These are phyloP conservation scores for Phytophthora pinifolia DNA, from an alignment of 352 stramenopile species.

Conservation along the genomic window DNA sequence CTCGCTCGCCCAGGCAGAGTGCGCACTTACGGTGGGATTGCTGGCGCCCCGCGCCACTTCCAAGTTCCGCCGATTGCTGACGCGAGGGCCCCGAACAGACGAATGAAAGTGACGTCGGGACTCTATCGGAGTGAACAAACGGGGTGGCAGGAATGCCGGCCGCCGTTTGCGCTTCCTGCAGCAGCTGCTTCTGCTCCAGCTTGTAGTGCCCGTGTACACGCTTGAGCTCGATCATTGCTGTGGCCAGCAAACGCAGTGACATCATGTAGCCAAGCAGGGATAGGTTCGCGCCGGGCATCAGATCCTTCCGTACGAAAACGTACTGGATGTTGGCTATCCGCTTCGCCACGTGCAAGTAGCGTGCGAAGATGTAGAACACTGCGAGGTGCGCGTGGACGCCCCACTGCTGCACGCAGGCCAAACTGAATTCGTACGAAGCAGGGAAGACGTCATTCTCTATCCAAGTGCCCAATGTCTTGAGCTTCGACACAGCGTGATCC, in stretches of 20 bases:
- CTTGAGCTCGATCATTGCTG: slow-evolving; percentile 53
- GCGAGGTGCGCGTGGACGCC: slow-evolving; percentile 59
- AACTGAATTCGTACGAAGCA: slow-evolving; percentile 58
- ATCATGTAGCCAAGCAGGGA: slow-evolving; percentile 84
- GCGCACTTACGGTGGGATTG: slow-evolving; percentile 71
- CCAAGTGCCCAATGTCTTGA: slow-evolving; percentile 38
- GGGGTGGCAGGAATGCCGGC: slow-evolving; percentile 12
- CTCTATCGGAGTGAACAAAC: slow-evolving; percentile 39
- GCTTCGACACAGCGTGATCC: slow-evolving; percentile 45
- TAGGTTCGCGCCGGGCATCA: slow-evolving; percentile 57
- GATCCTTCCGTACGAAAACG: slow-evolving; percentile 72
- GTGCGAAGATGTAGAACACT: slow-evolving; percentile 75
- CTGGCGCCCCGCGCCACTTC: slow-evolving; percentile 5
- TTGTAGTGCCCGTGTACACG: slow-evolving; percentile 47
- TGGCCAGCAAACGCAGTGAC: slow-evolving; percentile 59
- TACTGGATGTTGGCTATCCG: slow-evolving; percentile 72
- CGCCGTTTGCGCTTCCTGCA: slow-evolving; percentile 27
- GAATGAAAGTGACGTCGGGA: slow-evolving; percentile 36
- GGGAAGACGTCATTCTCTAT: slow-evolving; percentile 54
- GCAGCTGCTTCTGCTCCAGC: slow-evolving; percentile 47
- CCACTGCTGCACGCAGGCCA: slow-evolving; percentile 52
- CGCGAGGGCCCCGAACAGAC: neutral
- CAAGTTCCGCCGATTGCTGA: neutral
- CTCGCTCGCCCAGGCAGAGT: slow-evolving; percentile 82
- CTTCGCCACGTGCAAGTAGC: slow-evolving; percentile 71